Evolutionary conservation across 805 yeast genomes (phyloP), one percentile per base, ranked within the genome.

Genomic region (Cyberlindnera amylophila): DNA sequence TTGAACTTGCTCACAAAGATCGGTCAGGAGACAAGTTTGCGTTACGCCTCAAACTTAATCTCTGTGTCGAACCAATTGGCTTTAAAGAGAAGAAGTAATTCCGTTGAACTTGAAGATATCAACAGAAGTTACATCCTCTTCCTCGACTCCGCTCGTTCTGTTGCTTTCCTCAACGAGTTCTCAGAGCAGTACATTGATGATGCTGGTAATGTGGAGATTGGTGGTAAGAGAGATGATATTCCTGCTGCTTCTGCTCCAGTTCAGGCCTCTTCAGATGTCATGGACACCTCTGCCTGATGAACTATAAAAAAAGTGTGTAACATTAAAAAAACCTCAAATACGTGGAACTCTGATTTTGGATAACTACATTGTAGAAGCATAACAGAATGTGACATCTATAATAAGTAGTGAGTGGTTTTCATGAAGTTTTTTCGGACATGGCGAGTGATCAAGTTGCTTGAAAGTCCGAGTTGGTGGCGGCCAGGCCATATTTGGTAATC

Each of bases 21-120:
- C 49, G 96, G 96, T 13, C 73, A 77, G 50, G 96, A 86, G 61
- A 86, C 98, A 6, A 82, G 95, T 62, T 75, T 93, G 56, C 81
- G 99, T 59, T 93, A 93, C 63, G 93, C 96, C 18, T 72, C 96
- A 36, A 95, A 93, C 65, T 75, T 93, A 64, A 83, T 93, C 45
- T 75, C 96, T 12, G 96, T 95, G 9, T 77, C 97, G 9, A 86
- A 86, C 60, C 90, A 88, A 62, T 76, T 91, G 49, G 85, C 97
- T 4, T 67, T 77, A 46, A 88, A 87, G 66, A 81, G 96, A 62
- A 83, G 95, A 67, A 71, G 80, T 37, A 67, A 70, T 36, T 62
- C 66, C 21, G 90, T 89, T 36, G 95, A 83, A 48, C 75, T 87
- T 38, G 76, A 72, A 30, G 99, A 93, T 62, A 75, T 93, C 46